Base-by-base conservation (phyloP, 208 protist species). In the Trypanosoma theileri region DNA sequence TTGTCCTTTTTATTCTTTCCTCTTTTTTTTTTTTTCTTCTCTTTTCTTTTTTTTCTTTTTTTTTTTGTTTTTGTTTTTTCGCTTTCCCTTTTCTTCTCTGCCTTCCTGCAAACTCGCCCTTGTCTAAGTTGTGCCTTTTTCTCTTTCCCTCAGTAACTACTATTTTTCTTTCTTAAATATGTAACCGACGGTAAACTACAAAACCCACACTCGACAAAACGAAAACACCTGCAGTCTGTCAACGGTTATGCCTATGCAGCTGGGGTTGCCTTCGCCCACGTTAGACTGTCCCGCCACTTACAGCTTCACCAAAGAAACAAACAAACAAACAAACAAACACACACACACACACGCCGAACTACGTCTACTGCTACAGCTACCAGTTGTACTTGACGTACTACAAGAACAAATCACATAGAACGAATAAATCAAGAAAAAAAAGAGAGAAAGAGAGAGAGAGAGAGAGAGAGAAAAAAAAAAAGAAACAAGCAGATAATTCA, bases 331-430 rank as follows among this genome's bases (percentile, higher is more conserved):
- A 59, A 59, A 42, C 31, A 59, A 17, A 59, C 11, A 31, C 54
- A 24, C 57, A 12, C 40, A 61, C n/a, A 50, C n/a, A 26, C 40
- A 35, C 40, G 28, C 51, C 44, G 45, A 50, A 53, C 17, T 69
- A 16, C 21, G 52, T 58, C 66, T 61, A 56, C n/a, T 63, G 55
- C 66, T 55, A 64, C 45, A 71, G 46, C 57, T 71, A 71, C 57
- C 62, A 63, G 56, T 71, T 71, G 66, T 71, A 71, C 66, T 8
- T 52, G 14, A 63, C 21, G 56, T 63, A 57, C 42, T 61, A 26
- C n/a, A 31, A 7, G 46, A 14, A 35, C 6, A 35, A 35, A 35
- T 35, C 28, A 35, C 28, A 35, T 35, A 35, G 6, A 35, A 8
- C 28, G 4, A 35, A 35, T 35, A 35, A 35, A 35, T 69, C 16